phyloP scores from a whole-genome alignment of 73 alveolate species.

The Stentor roeselii region DNA sequence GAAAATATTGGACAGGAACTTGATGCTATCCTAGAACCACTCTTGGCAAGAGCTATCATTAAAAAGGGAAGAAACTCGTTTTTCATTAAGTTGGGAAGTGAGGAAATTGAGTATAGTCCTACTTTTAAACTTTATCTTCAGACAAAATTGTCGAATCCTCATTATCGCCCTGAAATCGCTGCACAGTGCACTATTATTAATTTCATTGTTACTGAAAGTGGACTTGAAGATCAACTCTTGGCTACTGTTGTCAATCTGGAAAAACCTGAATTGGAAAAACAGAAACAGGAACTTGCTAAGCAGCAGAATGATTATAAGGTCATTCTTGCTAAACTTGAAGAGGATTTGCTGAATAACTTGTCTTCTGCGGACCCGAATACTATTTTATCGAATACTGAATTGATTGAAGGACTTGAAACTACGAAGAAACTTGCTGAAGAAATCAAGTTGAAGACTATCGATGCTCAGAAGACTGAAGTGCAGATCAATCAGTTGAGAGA shows the following conservation, averaged over 20 bases:
- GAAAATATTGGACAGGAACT: slow-evolving; percentile 98
- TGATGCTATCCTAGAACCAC: slow-evolving; percentile 99
- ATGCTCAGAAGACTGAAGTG: slow-evolving; percentile 94
- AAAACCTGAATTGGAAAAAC: slow-evolving; percentile 98
- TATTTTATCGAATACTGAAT: slow-evolving; percentile 92
- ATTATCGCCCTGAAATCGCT: slow-evolving; percentile 99
- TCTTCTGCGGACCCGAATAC: slow-evolving; percentile 99
- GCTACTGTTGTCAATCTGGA: slow-evolving; percentile 98
- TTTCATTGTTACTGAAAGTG: slow-evolving; percentile 99
- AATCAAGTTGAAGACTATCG: slow-evolving; percentile 81
- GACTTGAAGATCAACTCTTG: slow-evolving; percentile 98
- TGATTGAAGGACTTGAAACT: slow-evolving; percentile 93
- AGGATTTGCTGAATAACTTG: slow-evolving; percentile 88
- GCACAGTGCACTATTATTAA: slow-evolving; percentile 99
- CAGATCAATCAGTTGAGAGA: slow-evolving; percentile 98
- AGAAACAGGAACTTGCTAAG: slow-evolving; percentile 95
- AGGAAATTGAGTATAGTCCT: slow-evolving; percentile 94
- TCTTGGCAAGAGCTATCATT: slow-evolving; percentile 94
- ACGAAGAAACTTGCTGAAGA: slow-evolving; percentile 96
- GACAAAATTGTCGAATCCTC: slow-evolving; percentile 99
- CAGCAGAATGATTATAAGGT: slow-evolving; percentile 96
- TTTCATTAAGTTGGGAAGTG: slow-evolving; percentile 83
- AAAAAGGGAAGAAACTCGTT: slow-evolving; percentile 82
- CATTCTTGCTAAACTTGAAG: slow-evolving; percentile 93
- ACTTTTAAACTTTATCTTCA: slow-evolving; percentile 94